These are phyloP conservation scores for Xylaria sp. DNA, from an alignment of 2,329 filamentous ascomycete genomes.

Conservation along the genomic window DNA sequence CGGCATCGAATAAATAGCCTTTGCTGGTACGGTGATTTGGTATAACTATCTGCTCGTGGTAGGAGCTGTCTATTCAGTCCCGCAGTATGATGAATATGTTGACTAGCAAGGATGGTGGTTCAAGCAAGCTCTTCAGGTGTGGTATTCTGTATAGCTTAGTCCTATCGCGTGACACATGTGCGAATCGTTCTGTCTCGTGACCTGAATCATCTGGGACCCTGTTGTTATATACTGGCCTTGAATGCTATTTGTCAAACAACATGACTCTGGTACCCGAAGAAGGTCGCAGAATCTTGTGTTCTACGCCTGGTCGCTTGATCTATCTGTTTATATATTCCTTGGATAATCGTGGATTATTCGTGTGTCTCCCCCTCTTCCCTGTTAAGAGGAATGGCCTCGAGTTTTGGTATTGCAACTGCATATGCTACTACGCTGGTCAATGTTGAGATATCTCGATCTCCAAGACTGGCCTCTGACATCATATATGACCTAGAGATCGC, in stretches of 20 bases:
- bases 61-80: background rate
- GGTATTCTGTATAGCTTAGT: background rate
- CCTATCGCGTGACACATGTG: background rate
- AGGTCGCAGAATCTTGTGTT: too few relatives aligned
- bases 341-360: background rate
- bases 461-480: background rate
- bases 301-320: too few relatives aligned
- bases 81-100: background rate
- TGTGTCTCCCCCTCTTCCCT: background rate
- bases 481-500: background rate
- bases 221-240: background rate
- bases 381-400: background rate
- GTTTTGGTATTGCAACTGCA: background rate
- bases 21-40: background rate
- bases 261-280: background rate
- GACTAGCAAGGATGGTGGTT: background rate
- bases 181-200: background rate
- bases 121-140: background rate
- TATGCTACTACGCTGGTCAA: background rate
- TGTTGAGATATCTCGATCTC: background rate
- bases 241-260: background rate
- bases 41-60: background rate
- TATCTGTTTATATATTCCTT: too few relatives aligned
- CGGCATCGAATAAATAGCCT: too few relatives aligned
- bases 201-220: background rate